Base-by-base conservation (phyloP, 257 asterid species). In the Nicotiana sylvestris region DNA sequence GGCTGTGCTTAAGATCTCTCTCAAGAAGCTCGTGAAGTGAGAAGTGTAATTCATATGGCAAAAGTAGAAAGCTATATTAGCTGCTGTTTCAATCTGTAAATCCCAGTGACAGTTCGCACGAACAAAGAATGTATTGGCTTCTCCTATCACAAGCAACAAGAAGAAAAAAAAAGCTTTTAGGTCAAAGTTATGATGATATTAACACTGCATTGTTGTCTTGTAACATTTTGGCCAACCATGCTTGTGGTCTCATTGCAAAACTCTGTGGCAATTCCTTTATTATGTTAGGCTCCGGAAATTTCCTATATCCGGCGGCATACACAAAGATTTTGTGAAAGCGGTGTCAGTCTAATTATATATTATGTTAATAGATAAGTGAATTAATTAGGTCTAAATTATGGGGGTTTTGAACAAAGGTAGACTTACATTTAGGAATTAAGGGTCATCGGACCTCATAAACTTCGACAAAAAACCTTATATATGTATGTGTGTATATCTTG, bases 41-140 rank as follows among this genome's bases (percentile, higher is more conserved):
- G 62, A 27, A 37, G 17, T 72, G 35, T 18, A 78, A 33, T 79
- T 74, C 62, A 46, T 74, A 74, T 74, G 39, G 15, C 9, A 74
- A 46, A 74, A 74, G 62, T 43, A 25, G 79, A 49, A 72, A 46
- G 6, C 33, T 69, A n/a, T 69, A 39, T 69, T 4, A 21, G 33
- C 15, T 46, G 79, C 60, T 72, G 61, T 25, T 78, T 78, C 39
- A 79, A 65, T 58, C 66, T 56, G 65, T 77, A 77, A 77, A 77
- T 55, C 46, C n/a, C 30, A 15, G 66, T 60, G 82, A 78, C 60
- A 78, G 39, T 78, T 78, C 29, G 74, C 82, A 79, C 74, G 82
- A 79, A 27, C 82, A 79, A 79, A 79, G 82, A 79, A 79, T 79
- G 62, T 79, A 58, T 79, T 74, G 62, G 39, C 62, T 74, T 49